These are phyloP conservation scores for Cucurbita maxima DNA, from an alignment of 306 rosid genomes.

Conservation along the genomic window DNA sequence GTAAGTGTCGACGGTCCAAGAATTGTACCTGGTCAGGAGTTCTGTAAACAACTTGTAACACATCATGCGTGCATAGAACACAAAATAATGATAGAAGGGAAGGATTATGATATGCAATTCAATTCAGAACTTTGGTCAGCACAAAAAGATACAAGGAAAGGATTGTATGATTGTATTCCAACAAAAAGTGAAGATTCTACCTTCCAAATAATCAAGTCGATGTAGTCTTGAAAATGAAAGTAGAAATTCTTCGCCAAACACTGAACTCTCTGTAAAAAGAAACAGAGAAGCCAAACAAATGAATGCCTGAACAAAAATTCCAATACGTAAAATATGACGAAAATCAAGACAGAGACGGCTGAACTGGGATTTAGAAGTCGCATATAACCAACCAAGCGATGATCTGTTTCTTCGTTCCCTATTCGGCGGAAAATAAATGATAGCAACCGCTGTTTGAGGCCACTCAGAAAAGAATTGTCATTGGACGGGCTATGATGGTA, in stretches of 20 bases:
- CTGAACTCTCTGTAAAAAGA: slow-evolving; percentile 61
- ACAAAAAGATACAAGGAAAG: slow-evolving; percentile 8
- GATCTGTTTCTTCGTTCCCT: slow-evolving; percentile 85
- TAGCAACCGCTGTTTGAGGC: slow-evolving; percentile 84
- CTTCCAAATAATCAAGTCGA: slow-evolving; percentile 86
- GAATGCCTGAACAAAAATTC: slow-evolving; percentile 10
- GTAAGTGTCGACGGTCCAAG: slow-evolving; percentile 90
- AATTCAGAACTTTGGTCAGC: slow-evolving; percentile 10
- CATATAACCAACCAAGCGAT: slow-evolving; percentile 46
- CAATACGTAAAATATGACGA: background rate
- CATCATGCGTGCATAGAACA: slow-evolving; percentile 12
- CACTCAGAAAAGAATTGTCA: slow-evolving; percentile 48
- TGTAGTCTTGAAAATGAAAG: slow-evolving; percentile 90
- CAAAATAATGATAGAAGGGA: background rate
- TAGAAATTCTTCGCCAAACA: slow-evolving; percentile 72
- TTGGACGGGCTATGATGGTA: slow-evolving; percentile 31
- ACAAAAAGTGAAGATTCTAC: slow-evolving; percentile 22
- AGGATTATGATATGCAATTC: slow-evolving; percentile 12
- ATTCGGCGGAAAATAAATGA: slow-evolving; percentile 75
- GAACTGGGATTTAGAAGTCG: background rate
- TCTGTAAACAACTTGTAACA: slow-evolving; percentile 30
- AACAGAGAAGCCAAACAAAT: slow-evolving; percentile 11
- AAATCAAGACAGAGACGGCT: slow-evolving; percentile 2
- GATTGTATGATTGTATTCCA: background rate
- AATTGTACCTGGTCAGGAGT: slow-evolving; percentile 82